Evolutionary conservation across 2,329 filamentous ascomycete genomes (phyloP), one percentile per base, ranked within the genome.

Genomic region (Elsinoe perseae): DNA sequence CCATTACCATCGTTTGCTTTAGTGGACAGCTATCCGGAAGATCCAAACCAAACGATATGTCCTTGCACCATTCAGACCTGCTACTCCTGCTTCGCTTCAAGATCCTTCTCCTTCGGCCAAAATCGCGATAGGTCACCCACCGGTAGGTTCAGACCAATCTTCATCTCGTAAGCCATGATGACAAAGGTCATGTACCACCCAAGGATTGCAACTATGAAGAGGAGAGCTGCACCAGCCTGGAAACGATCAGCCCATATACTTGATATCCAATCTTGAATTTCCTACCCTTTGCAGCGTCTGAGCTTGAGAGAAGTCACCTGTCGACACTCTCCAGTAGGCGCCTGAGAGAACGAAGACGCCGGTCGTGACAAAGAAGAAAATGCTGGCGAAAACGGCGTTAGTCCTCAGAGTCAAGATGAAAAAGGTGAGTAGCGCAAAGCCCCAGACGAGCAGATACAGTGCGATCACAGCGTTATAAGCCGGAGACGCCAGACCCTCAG

Each of bases 101-200:
- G 18, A 9, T 34, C 48, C 18, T 52, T 52, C n/a, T 52, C 30
- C 48, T 52, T 52, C 14, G 62, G 60, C 77, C 77, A 80, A 55
- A 76, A 74, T 44, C 72, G 74, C 52, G 72, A 77, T 10, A 80
- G 67, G 60, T 80, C 77, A 3, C 76, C 76, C 1, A 80, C 75
- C 0, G 77, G 77, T 2, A 79, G 68, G 25, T 69, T 74, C 34
- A 79, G 58, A 0, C 72, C 72, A 54, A 79, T 73, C 3, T 76
- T 69, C 75, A 79, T 79, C 66, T 80, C 77, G 2, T 72, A 75
- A 1, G 73, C 72, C 74, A 79, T 78, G 57, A 79, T 79, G 4
- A 78, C 76, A 50, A 79, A 72, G 8, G 74, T 73, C 66, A 79
- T 77, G 58, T 79, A 79, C 74, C 76, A 80, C 1, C 77, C 77